A percentile compares a stretch with the other conserved stretches of the same genome.
Evolutionary conservation across 352 stramenopile genomes (phyloP).

Genomic region (Globisporangium rhizosaccharum): DNA sequence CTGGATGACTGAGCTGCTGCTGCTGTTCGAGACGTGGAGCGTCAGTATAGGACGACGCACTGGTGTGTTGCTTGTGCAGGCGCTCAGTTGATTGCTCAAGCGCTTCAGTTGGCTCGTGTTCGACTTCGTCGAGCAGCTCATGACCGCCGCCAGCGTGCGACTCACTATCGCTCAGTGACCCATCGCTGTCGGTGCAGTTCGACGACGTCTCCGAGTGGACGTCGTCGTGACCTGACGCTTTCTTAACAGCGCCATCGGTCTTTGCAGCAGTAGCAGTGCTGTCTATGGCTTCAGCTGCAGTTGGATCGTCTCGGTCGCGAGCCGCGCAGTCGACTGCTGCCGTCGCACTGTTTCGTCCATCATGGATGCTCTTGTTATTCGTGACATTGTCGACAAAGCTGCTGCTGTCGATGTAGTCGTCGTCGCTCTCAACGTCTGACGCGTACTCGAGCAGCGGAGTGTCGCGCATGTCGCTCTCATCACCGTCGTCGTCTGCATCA

Average conservation of each 20-base stretch:
- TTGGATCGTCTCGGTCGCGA: no score
- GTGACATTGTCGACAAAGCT: background rate
- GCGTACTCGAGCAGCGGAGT: slow-evolving; percentile 18
- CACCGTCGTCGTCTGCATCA: no score
- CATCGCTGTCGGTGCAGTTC: no score
- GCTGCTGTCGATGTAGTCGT: slow-evolving; percentile 5
- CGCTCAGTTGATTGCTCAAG: background rate
- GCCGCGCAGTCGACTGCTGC: no score
- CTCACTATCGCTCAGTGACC: background rate
- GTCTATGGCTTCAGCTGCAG: background rate
- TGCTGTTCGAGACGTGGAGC: background rate
- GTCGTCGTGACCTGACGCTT: no score
- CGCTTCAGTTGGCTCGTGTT: background rate
- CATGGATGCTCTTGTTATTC: no score
- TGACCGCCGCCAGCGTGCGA: background rate
- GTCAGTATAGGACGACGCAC: background rate
- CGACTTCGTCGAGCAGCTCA: background rate
- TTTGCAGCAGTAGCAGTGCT: background rate
- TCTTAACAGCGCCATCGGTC: background rate
- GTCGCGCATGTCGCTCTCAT: background rate
- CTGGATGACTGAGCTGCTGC: background rate
- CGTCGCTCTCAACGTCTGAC: slow-evolving; percentile 14
- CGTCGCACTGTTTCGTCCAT: background rate
- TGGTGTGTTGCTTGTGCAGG: background rate
- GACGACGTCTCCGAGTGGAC: no score